phyloP scores from a whole-genome alignment of 2,329 filamentous ascomycete genomes.

The Xylaria sp. region DNA sequence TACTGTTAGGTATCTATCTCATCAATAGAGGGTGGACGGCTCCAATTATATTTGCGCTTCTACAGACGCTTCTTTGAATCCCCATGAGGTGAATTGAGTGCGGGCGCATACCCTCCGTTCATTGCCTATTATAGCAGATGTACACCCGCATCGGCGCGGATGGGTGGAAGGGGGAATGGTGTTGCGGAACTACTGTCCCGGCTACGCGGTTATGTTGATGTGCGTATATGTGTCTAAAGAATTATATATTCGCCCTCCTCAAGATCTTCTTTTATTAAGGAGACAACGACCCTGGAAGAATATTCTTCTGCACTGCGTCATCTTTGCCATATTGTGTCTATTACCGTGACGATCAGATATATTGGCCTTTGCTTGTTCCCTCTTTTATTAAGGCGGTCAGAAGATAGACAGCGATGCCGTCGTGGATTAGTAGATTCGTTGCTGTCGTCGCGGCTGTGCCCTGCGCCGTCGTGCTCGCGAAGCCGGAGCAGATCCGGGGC shows the following conservation, averaged over 20 bases:
- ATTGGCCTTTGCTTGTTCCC: no score
- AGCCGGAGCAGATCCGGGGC: constrained; percentile 61
- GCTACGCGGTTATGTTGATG: no score
- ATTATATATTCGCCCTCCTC: no score
- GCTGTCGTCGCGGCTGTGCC: constrained; percentile 27
- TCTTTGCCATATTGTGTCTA: no score
- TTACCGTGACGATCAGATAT: no score
- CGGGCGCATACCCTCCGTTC: constrained; percentile 43
- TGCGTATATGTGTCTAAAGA: no score
- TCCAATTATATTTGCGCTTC: neutral
- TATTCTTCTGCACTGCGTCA: no score
- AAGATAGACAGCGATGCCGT: constrained; percentile 29
- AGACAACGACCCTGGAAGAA: no score
- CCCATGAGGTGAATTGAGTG: constrained; percentile 21
- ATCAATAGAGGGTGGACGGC: neutral
- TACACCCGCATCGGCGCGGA: neutral
- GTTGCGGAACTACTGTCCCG: constrained; percentile 8
- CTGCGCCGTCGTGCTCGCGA: constrained; percentile 48
- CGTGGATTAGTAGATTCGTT: constrained; percentile 22
- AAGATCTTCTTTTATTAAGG: no score
- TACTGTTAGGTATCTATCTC: neutral
- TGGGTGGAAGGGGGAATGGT: constrained; percentile 2
- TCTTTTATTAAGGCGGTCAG: neutral
- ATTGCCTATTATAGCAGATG: constrained; percentile 40
- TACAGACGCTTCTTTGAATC: neutral